These are phyloP conservation scores for Sclerotinia minor DNA, from an alignment of 2,329 filamentous ascomycete species.

Conservation along the genomic window DNA sequence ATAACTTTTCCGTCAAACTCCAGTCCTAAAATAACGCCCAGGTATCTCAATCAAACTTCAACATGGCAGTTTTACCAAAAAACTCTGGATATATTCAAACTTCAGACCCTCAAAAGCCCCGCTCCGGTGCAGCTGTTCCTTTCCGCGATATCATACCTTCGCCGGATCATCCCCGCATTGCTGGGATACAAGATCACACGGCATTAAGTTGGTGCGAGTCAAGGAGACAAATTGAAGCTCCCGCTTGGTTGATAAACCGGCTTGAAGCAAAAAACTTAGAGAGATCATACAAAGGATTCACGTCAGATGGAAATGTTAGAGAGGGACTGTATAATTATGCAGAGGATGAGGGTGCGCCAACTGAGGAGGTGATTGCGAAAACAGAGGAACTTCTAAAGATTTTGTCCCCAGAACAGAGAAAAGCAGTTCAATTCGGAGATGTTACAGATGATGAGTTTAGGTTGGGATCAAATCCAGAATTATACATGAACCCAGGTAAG, in stretches of 20 bases:
- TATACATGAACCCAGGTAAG: constrained; percentile 39
- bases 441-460: constrained; percentile 39
- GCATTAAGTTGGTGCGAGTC: constrained; percentile 39
- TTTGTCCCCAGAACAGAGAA: constrained; percentile 33
- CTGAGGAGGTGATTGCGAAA: constrained; percentile 32
- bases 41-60: constrained; percentile 20
- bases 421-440: constrained; percentile 33
- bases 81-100: constrained; percentile 36
- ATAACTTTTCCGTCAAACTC: constrained; percentile 4
- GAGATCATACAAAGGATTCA: constrained; percentile 39
- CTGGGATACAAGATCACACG: constrained; percentile 37
- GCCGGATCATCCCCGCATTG: constrained; percentile 35
- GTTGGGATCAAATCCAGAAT: constrained; percentile 40
- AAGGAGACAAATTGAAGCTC: constrained; percentile 38
- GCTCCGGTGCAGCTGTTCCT: constrained; percentile 38
- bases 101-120: constrained; percentile 36
- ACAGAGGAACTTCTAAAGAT: constrained; percentile 30
- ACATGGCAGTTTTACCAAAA: constrained; percentile 33
- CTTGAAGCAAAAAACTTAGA: constrained; percentile 40
- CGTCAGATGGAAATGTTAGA: constrained; percentile 38
- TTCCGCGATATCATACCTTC: constrained; percentile 36
- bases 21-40: background rate
- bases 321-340: constrained; percentile 36
- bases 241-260: constrained; percentile 40
- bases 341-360: constrained; percentile 39